Evolutionary conservation across 805 yeast genomes (phyloP).

Genomic region (Pichia thaimueangensis): DNA sequence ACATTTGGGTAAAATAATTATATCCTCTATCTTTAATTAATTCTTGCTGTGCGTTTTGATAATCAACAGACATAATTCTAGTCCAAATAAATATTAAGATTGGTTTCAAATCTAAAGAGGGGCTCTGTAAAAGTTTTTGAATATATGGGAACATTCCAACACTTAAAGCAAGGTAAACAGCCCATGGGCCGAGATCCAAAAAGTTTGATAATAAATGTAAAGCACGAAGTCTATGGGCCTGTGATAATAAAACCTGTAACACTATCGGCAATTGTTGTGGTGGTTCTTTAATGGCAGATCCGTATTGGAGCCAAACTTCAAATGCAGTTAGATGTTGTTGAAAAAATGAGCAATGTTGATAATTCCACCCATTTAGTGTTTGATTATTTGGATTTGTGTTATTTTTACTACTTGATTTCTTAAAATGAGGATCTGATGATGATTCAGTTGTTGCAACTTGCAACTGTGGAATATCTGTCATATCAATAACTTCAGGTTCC

Average conservation of each 20-base stretch:
- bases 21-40: conserved; percentile 86
- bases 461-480: conserved; percentile 27
- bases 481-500: conserved; percentile 21
- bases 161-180: conserved; percentile 85
- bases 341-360: conserved; percentile 88
- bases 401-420: not conserved
- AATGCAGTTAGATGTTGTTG: conserved; percentile 96
- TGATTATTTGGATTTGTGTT: conserved; percentile 12
- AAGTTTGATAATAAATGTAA: conserved; percentile 76
- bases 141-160: conserved; percentile 97
- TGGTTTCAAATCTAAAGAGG: conserved; percentile 92
- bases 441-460: conserved; percentile 20
- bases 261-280: conserved; percentile 96
- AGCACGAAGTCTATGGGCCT: conserved; percentile 89
- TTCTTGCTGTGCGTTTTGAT: conserved; percentile 84
- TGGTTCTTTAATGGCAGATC: conserved; percentile 73
- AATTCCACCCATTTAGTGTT: conserved; percentile 34
- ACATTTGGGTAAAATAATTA: conserved; percentile 75
- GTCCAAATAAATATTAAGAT: conserved; percentile 97
- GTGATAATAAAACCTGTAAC: conserved; percentile 85
- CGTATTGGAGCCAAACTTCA: conserved; percentile 92
- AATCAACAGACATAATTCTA: conserved; percentile 92
- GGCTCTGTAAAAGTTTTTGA: conserved; percentile 80
- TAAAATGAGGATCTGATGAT: conserved; percentile 3
- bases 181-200: conserved; percentile 95